These are phyloP conservation scores for Rhodotorula graminis DNA, from an alignment of 768 basidiomycete genomes.

Conservation along the genomic window DNA sequence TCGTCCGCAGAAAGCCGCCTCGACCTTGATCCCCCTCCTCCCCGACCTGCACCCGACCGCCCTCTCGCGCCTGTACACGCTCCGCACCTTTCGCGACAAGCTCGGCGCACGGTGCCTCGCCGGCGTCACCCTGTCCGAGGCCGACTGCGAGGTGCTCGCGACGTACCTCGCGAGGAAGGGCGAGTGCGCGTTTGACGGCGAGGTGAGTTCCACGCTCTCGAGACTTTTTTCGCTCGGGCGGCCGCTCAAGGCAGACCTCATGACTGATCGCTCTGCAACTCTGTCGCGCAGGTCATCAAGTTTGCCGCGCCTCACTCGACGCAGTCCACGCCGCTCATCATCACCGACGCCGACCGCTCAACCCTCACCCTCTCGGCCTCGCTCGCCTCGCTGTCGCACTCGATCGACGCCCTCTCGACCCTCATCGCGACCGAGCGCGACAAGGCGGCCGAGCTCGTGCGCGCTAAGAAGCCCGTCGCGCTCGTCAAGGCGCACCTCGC, in stretches of 20 bases:
- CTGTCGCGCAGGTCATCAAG: conserved; percentile 31
- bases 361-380: conserved; percentile 27
- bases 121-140: conserved; percentile 11
- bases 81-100: conserved; percentile 13
- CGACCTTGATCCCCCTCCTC: conserved; percentile 4
- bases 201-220: conserved; percentile 1
- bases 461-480: conserved; percentile 1
- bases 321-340: not conserved
- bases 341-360: conserved; percentile 27
- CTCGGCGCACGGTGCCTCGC: conserved; percentile 17
- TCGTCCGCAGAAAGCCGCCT: conserved; percentile 10
- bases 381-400: conserved; percentile 19
- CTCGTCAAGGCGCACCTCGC: conserved; percentile 29
- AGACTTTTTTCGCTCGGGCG: too few species aligned
- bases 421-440: conserved; percentile 19
- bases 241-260: too few species aligned
- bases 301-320: conserved; percentile 15
- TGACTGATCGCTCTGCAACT: too few species aligned
- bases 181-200: conserved; percentile 21
- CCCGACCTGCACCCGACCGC: conserved; percentile 19
- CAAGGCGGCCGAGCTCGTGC: not conserved
- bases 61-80: conserved; percentile 34
- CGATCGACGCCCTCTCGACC: conserved; percentile 25
- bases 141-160: conserved; percentile 24
- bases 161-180: conserved; percentile 15